A percentile compares a stretch with the other conserved stretches of the same genome.
These are phyloP conservation scores for Pyrenophora seminiperda DNA, from an alignment of 2,329 filamentous ascomycete species.

Conservation along the genomic window DNA sequence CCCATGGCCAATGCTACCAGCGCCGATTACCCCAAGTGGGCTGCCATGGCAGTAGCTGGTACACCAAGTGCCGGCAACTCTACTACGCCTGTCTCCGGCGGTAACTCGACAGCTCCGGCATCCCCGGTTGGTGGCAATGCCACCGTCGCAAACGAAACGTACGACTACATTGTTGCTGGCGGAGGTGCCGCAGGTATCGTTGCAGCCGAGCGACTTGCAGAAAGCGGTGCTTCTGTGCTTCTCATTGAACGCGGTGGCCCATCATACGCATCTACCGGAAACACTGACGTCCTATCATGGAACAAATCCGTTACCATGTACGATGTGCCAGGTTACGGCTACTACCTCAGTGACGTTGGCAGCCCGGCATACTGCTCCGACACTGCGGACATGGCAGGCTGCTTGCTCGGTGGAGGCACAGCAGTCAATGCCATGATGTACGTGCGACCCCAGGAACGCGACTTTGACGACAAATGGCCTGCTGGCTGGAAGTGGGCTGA, in stretches of 20 bases:
- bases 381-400: conserved; percentile 72
- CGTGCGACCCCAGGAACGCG: conserved; percentile 48
- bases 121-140: conserved; percentile 37
- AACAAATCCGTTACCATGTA: conserved; percentile 46
- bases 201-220: conserved; percentile 62
- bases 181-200: conserved; percentile 66
- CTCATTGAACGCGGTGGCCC: conserved; percentile 56
- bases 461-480: conserved; percentile 76
- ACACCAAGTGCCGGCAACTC: conserved; percentile 29
- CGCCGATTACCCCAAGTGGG: conserved; percentile 43
- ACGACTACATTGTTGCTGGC: conserved; percentile 68
- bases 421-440: conserved; percentile 60
- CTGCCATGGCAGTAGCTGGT: conserved; percentile 36
- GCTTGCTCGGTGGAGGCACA: conserved; percentile 69
- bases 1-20: conserved; percentile 36
- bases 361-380: conserved; percentile 60
- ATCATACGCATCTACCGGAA: conserved; percentile 37
- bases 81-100: conserved; percentile 34
- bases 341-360: conserved; percentile 41
- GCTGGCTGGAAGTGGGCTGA: conserved; percentile 70
- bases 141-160: conserved; percentile 51
- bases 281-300: conserved; percentile 38
- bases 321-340: conserved; percentile 46
- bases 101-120: conserved; percentile 26
- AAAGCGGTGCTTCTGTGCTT: conserved; percentile 67